Evolutionary conservation across 768 basidiomycete species (phyloP).

Genomic region (Lactarius quietus): DNA sequence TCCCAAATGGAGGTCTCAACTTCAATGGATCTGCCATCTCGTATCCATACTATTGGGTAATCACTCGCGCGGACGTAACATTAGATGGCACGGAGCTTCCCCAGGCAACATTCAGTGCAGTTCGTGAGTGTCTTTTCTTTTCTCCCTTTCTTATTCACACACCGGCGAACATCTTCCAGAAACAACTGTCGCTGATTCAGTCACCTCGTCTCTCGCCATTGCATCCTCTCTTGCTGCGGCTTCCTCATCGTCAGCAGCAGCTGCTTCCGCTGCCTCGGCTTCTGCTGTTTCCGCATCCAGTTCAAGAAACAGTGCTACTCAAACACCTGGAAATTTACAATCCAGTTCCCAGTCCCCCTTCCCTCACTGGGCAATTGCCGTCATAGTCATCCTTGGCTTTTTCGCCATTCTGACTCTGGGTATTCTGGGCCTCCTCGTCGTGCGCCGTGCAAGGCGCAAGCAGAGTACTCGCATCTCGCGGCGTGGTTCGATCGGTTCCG

Average conservation of each 20-base stretch:
- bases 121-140: conserved; percentile 57
- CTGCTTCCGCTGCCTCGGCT: conserved; percentile 27
- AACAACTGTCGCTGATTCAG: conserved; percentile 71
- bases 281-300: conserved; percentile 30
- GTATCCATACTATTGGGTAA: conserved; percentile 75
- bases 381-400: conserved; percentile 83
- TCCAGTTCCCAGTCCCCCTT: conserved; percentile 43
- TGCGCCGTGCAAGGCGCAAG: conserved; percentile 59
- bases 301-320: conserved; percentile 15
- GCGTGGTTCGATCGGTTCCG: conserved; percentile 73
- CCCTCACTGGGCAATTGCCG: conserved; percentile 89
- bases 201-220: conserved; percentile 49
- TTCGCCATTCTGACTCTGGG: conserved; percentile 71
- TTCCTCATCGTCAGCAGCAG: conserved; percentile 24
- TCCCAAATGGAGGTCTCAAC: conserved; percentile 49
- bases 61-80: conserved; percentile 54
- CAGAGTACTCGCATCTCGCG: conserved; percentile 44
- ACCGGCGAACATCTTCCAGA: conserved; percentile 40
- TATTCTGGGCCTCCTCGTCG: conserved; percentile 66
- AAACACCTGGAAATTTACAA: conserved; percentile 43
- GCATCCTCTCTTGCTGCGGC: conserved; percentile 39
- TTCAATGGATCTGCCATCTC: conserved; percentile 47
- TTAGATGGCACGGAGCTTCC: conserved; percentile 58
- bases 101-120: conserved; percentile 71
- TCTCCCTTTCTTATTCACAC: conserved; percentile 17